These are phyloP conservation scores for Calonectria pseudoreteaudii DNA, from an alignment of 2,329 filamentous ascomycete genomes.

Conservation along the genomic window DNA sequence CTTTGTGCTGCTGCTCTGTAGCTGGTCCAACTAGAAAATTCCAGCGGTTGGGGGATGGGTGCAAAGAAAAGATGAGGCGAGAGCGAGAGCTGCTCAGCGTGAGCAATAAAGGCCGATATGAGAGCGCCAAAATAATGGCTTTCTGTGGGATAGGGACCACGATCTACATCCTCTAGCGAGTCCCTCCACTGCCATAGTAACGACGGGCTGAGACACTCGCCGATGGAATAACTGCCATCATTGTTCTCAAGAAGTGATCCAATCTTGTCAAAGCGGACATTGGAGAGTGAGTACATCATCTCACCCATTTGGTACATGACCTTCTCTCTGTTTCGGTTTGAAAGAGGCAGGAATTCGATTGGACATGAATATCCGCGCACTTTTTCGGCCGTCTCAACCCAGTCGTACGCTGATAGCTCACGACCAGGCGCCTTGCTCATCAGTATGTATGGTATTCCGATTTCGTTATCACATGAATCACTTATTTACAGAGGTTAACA, in stretches of 20 bases:
- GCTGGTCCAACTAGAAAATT: slow-evolving; percentile 36
- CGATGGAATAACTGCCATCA: slow-evolving; percentile 26
- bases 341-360: slow-evolving; percentile 29
- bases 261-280: slow-evolving; percentile 37
- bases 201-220: slow-evolving; percentile 38
- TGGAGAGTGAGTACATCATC: slow-evolving; percentile 29
- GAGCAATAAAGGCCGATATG: slow-evolving; percentile 35
- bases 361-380: slow-evolving; percentile 22
- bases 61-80: slow-evolving; percentile 44
- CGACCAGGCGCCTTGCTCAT: slow-evolving; percentile 38
- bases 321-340: slow-evolving; percentile 27
- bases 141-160: slow-evolving; percentile 43
- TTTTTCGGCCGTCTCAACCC: slow-evolving; percentile 21
- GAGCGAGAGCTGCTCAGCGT: slow-evolving; percentile 41
- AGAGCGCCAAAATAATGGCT: slow-evolving; percentile 41
- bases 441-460: slow-evolving; percentile 41
- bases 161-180: slow-evolving; percentile 34
- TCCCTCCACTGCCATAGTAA: slow-evolving; percentile 40
- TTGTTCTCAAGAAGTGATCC: slow-evolving; percentile 36
- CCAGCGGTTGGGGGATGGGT: slow-evolving; percentile 38
- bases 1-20: slow-evolving; percentile 17
- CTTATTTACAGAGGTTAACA: slow-evolving; percentile 13
- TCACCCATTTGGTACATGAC: slow-evolving; percentile 36
- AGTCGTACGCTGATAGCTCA: slow-evolving; percentile 34
- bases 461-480: slow-evolving; percentile 29